Evolutionary conservation across 768 basidiomycete genomes (phyloP).

Genomic region (Daedaleopsis sinensis): DNA sequence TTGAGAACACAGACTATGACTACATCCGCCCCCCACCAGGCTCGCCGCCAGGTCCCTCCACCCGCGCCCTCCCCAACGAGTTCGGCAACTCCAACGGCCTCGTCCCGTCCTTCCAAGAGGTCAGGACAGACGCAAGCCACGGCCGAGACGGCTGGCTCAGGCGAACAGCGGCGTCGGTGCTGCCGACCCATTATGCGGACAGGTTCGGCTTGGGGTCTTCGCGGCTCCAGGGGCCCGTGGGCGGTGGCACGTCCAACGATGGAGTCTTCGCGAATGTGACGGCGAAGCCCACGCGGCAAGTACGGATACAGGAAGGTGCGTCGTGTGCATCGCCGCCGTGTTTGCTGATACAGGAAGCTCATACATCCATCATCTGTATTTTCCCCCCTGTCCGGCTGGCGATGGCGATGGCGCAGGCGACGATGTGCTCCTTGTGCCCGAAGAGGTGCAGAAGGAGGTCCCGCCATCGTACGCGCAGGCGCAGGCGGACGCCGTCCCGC

Average conservation of each 20-base stretch:
- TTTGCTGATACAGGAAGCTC: conserved; percentile 3
- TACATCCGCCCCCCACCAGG: conserved; percentile 74
- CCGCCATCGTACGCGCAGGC: conserved; percentile 94
- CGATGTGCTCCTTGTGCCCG: conserved; percentile 75
- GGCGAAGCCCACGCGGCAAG: conserved; percentile 75
- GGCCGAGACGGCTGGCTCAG: conserved; percentile 52
- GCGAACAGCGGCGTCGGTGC: conserved; percentile 54
- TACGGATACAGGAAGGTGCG: conserved; percentile 63
- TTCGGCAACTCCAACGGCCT: conserved; percentile 77
- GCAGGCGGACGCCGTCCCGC: conserved; percentile 93
- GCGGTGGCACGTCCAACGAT: conserved; percentile 75
- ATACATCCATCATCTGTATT: not conserved
- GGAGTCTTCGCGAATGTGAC: conserved; percentile 96
- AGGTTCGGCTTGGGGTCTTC: conserved; percentile 46
- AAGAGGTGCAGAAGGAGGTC: conserved; percentile 78
- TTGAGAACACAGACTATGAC: conserved; percentile 78
- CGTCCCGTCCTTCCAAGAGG: conserved; percentile 47
- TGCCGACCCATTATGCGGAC: conserved; percentile 54
- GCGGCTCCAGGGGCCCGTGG: conserved; percentile 49
- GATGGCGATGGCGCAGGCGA: conserved; percentile 50
- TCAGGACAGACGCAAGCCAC: conserved; percentile 31
- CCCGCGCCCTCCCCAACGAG: conserved; percentile 67
- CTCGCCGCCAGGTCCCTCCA: conserved; percentile 70
- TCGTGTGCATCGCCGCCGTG: not conserved
- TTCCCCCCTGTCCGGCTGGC: too few species aligned